These are phyloP conservation scores for Pedinophyceae sp. DNA, from an alignment of 139 green algal genomes.

Conservation along the genomic window DNA sequence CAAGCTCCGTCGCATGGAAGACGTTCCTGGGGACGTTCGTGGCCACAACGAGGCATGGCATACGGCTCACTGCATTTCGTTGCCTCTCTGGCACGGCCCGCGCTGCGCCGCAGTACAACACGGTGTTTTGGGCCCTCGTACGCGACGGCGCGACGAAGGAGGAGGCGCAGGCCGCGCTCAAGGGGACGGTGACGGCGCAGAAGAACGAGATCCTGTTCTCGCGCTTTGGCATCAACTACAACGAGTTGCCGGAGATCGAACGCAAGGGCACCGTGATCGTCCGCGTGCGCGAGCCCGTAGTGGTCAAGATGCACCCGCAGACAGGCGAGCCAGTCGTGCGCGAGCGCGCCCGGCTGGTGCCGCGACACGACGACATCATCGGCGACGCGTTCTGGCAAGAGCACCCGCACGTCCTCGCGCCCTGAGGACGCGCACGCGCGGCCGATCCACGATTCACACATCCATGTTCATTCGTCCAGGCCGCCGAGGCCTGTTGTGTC, in stretches of 20 bases:
- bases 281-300: conserved; percentile 7
- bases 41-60: no score
- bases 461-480: no score
- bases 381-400: conserved; percentile 58
- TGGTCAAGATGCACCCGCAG: conserved; percentile 23
- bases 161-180: conserved; percentile 46
- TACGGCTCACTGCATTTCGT: not conserved
- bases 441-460: no score
- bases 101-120: conserved; percentile 72
- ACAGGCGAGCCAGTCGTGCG: conserved; percentile 38
- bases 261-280: conserved; percentile 60
- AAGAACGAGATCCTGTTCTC: conserved; percentile 90
- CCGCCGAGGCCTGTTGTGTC: no score
- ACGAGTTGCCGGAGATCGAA: conserved; percentile 57
- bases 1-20: no score
- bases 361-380: conserved; percentile 81
- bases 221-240: conserved; percentile 83
- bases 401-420: conserved; percentile 41
- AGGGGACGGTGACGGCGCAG: conserved; percentile 50
- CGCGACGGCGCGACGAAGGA: conserved; percentile 16
- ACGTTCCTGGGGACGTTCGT: no score
- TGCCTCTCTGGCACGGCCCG: not conserved
- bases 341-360: conserved; percentile 8
- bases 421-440: no score
- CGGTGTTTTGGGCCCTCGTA: conserved; percentile 81